Evolutionary conservation across 305 asterid genomes (phyloP).

Genomic region (Fraxinus dipetala): DNA sequence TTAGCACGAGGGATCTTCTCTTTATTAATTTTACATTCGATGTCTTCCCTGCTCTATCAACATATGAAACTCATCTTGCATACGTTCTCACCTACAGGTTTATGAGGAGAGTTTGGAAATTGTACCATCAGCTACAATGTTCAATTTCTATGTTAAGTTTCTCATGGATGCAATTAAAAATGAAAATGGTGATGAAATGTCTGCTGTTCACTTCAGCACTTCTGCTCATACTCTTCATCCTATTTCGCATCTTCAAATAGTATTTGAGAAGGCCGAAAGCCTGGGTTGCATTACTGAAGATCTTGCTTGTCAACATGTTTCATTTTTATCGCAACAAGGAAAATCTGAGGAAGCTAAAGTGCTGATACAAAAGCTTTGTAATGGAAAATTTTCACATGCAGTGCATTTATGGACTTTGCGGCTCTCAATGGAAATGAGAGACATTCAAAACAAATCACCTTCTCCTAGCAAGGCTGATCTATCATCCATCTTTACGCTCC

Average conservation of each 20-base stretch:
- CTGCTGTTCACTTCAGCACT: conserved; percentile 23
- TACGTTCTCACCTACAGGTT: conserved; percentile 46
- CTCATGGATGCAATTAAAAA: conserved; percentile 47
- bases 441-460: conserved; percentile 29
- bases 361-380: conserved; percentile 55
- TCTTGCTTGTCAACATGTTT: conserved; percentile 69
- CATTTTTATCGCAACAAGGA: conserved; percentile 61
- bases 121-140: conserved; percentile 56
- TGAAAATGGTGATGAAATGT: conserved; percentile 32
- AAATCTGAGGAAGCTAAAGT: conserved; percentile 55
- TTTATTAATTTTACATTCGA: conserved; percentile 2
- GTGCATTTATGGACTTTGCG: conserved; percentile 60
- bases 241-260: conserved; percentile 52
- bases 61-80: conserved; percentile 22
- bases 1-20: neutral
- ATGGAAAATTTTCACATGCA: conserved; percentile 51
- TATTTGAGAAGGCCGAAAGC: conserved; percentile 68
- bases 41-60: conserved; percentile 4
- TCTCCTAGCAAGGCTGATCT: conserved; percentile 48
- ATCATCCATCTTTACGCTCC: conserved; percentile 43
- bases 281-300: conserved; percentile 59
- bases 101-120: conserved; percentile 67
- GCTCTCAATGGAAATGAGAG: conserved; percentile 59
- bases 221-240: conserved; percentile 38
- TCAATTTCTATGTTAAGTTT: conserved; percentile 61